Conservation (phyloP, 2,329 filamentous ascomycete genomes). For the Phialocephala subalpina region DNA sequence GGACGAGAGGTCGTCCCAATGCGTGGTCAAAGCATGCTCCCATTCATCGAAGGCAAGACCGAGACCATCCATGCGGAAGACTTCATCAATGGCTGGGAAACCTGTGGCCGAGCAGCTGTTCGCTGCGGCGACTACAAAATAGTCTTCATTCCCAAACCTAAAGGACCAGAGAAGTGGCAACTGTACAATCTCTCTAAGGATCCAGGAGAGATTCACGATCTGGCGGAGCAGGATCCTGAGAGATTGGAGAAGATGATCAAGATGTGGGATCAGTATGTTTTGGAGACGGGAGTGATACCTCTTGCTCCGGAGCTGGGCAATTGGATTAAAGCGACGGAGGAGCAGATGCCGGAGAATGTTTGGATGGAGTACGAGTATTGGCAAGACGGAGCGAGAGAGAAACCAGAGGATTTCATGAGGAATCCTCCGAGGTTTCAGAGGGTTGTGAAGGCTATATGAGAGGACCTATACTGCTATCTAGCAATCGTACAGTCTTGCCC, state of each 20-base stretch:
- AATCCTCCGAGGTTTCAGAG: slow-evolving; percentile 27
- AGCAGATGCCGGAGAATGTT: slow-evolving; percentile 70
- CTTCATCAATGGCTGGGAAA: slow-evolving; percentile 64
- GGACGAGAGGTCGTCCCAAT: slow-evolving; percentile 44
- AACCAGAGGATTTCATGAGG: slow-evolving; percentile 29
- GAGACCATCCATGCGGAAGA: slow-evolving; percentile 57
- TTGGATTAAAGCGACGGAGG: slow-evolving; percentile 67
- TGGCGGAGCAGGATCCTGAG: slow-evolving; percentile 51
- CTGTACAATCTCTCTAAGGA: slow-evolving; percentile 61
- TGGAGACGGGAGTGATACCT: slow-evolving; percentile 66
- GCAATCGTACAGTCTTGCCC: too few relatives aligned
- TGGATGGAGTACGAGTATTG: slow-evolving; percentile 74
- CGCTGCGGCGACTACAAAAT: slow-evolving; percentile 65
- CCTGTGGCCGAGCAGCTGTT: slow-evolving; percentile 57
- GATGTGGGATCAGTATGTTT: slow-evolving; percentile 64
- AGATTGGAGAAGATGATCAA: slow-evolving; percentile 56
- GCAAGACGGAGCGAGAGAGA: slow-evolving; percentile 55
- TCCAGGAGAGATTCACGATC: slow-evolving; percentile 58
- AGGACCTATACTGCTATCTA: too few relatives aligned
- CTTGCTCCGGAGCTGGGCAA: slow-evolving; percentile 64
- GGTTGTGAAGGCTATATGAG: slow-evolving; percentile 21
- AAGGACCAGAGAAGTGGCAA: slow-evolving; percentile 63
- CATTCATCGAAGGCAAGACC: slow-evolving; percentile 47
- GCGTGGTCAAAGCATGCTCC: slow-evolving; percentile 50
- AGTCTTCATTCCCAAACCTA: slow-evolving; percentile 63